Conservation (phyloP, 2,329 filamentous ascomycete genomes). For the Sclerotinia trifoliorum region DNA sequence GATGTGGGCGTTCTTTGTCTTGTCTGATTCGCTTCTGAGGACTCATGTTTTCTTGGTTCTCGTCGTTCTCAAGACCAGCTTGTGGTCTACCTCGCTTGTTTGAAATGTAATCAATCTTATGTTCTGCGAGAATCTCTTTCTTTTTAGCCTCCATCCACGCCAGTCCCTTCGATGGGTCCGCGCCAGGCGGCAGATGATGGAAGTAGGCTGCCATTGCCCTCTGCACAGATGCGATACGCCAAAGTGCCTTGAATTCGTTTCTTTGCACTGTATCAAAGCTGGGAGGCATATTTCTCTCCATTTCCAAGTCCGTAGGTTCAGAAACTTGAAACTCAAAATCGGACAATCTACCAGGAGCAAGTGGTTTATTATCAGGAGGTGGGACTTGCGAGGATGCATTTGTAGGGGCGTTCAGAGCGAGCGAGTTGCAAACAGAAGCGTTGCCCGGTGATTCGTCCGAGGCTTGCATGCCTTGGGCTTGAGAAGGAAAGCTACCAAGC, state of each 20-base stretch:
- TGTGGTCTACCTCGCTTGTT: slow-evolving; percentile 13
- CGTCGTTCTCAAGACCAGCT: slow-evolving; percentile 24
- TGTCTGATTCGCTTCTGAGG: slow-evolving; percentile 32
- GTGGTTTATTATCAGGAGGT: not conserved
- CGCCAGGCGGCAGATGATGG: slow-evolving; percentile 20
- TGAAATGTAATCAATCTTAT: slow-evolving; percentile 3
- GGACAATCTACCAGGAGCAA: slow-evolving; percentile 16
- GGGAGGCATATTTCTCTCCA: slow-evolving; percentile 29
- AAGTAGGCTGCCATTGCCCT: slow-evolving; percentile 34
- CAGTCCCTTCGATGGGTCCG: slow-evolving; percentile 11
- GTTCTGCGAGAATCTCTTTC: slow-evolving; percentile 15
- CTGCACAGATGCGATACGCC: slow-evolving; percentile 37
- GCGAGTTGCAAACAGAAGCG: not conserved
- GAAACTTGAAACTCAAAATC: slow-evolving; percentile 22
- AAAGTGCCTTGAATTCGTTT: slow-evolving; percentile 34
- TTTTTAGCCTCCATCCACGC: slow-evolving; percentile 18
- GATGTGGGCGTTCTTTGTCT: slow-evolving; percentile 9
- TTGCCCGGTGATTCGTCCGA: slow-evolving; percentile 1
- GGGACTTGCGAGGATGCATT: slow-evolving; percentile 10
- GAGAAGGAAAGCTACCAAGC: slow-evolving; percentile 25
- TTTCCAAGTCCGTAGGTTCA: slow-evolving; percentile 30
- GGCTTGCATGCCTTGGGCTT: not conserved
- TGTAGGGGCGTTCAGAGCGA: not conserved
- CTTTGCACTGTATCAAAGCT: slow-evolving; percentile 30
- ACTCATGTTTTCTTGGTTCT: slow-evolving; percentile 31